Percentiles rank a stretch among this genome's conserved stretches.
phyloP scores from a whole-genome alignment of 2,329 filamentous ascomycete genomes.

The Lasiodiplodia citricola region DNA sequence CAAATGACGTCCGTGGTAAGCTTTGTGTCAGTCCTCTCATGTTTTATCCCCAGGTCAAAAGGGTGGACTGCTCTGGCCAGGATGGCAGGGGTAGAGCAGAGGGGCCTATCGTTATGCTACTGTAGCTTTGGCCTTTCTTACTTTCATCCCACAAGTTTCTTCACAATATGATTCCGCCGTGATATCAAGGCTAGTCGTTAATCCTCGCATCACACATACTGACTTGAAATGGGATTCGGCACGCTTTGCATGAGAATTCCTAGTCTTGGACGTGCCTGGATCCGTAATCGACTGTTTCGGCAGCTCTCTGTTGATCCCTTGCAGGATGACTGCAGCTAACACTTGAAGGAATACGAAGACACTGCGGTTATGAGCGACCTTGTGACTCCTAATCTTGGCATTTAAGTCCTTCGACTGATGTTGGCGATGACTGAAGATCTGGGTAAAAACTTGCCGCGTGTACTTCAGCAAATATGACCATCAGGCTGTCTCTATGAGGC shows the following conservation, averaged over 20 bases:
- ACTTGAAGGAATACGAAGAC: background rate
- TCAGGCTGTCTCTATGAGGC: background rate
- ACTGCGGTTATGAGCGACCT: background rate
- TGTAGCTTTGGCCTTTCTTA: background rate
- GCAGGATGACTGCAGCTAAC: background rate
- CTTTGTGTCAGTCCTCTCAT: background rate
- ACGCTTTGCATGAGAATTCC: background rate
- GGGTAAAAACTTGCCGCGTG: background rate
- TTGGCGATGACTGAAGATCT: background rate
- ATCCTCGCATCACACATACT: background rate
- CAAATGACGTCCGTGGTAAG: background rate
- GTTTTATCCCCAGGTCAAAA: background rate
- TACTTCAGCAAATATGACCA: background rate
- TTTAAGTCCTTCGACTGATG: background rate
- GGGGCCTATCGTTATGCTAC: background rate
- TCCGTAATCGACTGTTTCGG: background rate
- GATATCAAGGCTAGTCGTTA: background rate
- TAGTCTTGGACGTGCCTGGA: background rate
- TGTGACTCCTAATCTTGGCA: background rate
- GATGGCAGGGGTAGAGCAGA: background rate
- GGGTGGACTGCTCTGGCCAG: background rate
- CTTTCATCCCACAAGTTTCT: background rate
- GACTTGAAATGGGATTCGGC: background rate
- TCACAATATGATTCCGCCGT: background rate
- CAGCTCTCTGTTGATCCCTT: background rate